Conservation (phyloP, 257 asterid genomes). For the Rubia yunnanensis region DNA sequence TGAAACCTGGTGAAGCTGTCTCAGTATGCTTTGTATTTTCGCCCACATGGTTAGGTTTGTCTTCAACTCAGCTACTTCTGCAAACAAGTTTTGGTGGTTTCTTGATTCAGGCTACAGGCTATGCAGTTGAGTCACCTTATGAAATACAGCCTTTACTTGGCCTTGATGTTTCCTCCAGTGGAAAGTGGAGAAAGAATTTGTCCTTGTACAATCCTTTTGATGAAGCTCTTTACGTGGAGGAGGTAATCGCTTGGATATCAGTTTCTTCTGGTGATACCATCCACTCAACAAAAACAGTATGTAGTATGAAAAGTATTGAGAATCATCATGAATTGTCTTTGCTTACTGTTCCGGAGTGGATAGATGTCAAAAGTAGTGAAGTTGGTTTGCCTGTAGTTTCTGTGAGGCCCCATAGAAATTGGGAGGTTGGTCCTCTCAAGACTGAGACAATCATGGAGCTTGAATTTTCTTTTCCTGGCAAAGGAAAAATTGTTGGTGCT, state of each 20-base stretch:
- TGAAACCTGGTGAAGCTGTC: slow-evolving; percentile 67
- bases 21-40: slow-evolving; percentile 57
- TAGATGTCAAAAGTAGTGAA: slow-evolving; percentile 35
- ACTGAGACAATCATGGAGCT: slow-evolving; percentile 53
- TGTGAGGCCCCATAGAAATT: slow-evolving; percentile 54
- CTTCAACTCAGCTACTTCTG: slow-evolving; percentile 58
- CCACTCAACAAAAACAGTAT: slow-evolving; percentile 35
- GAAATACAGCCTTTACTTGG: slow-evolving; percentile 37
- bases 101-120: slow-evolving; percentile 65
- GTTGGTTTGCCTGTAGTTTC: slow-evolving; percentile 38
- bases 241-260: slow-evolving; percentile 67
- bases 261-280: slow-evolving; percentile 46
- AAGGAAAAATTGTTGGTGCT: slow-evolving; percentile 52
- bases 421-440: slow-evolving; percentile 63
- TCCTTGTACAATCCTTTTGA: slow-evolving; percentile 70
- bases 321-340: slow-evolving; percentile 24
- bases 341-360: slow-evolving; percentile 35
- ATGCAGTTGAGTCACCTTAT: slow-evolving; percentile 68
- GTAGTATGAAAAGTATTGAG: slow-evolving; percentile 24
- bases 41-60: slow-evolving; percentile 51
- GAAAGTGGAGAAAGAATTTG: slow-evolving; percentile 63
- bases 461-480: slow-evolving; percentile 43
- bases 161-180: slow-evolving; percentile 45
- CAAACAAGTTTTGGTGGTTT: slow-evolving; percentile 89
- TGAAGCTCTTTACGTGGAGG: slow-evolving; percentile 66